Conservation (phyloP, 169 alveolate species). For the Eimeria nieschulzi region DNA sequence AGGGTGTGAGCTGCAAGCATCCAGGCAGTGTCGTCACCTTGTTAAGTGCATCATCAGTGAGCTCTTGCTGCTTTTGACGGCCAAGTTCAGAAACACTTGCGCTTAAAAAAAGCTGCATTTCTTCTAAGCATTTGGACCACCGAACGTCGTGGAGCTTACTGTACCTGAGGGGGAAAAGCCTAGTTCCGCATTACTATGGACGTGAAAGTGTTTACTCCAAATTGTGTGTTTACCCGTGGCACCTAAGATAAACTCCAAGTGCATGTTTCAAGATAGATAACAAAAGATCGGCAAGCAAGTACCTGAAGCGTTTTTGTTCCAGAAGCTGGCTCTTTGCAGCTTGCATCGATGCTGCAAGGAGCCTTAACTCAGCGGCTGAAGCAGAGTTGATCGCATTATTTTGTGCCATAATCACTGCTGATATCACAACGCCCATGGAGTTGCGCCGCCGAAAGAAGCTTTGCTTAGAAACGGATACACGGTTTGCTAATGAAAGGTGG, state of each 20-base stretch:
- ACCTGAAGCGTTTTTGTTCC: conserved; percentile 34
- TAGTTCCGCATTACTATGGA: too few species aligned
- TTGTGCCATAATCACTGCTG: conserved; percentile 47
- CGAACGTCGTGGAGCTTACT: neutral
- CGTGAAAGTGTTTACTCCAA: too few species aligned
- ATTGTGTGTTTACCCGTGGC: too few species aligned
- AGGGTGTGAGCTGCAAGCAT: too few species aligned
- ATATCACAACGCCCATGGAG: neutral
- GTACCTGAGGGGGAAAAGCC: conserved; percentile 7
- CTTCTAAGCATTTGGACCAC: conserved; percentile 39
- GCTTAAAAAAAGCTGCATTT: conserved; percentile 15
- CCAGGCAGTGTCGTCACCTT: neutral
- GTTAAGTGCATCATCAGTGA: conserved; percentile 45
- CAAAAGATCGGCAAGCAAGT: neutral
- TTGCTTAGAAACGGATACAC: too few species aligned
- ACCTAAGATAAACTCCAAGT: too few species aligned
- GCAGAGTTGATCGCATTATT: neutral
- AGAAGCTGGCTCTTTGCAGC: conserved; percentile 29
- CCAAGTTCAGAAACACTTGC: conserved; percentile 37
- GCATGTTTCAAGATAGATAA: too few species aligned
- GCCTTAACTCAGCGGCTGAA: conserved; percentile 30
- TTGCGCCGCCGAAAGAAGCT: too few species aligned
- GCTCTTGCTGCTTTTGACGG: conserved; percentile 36
- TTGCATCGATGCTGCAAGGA: conserved; percentile 49
- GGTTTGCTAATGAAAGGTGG: too few species aligned